A percentile compares a stretch with the other conserved stretches of the same genome.
phyloP scores from a whole-genome alignment of 1,284 basidiomycete genomes.

The Malassezia pachydermatis region DNA sequence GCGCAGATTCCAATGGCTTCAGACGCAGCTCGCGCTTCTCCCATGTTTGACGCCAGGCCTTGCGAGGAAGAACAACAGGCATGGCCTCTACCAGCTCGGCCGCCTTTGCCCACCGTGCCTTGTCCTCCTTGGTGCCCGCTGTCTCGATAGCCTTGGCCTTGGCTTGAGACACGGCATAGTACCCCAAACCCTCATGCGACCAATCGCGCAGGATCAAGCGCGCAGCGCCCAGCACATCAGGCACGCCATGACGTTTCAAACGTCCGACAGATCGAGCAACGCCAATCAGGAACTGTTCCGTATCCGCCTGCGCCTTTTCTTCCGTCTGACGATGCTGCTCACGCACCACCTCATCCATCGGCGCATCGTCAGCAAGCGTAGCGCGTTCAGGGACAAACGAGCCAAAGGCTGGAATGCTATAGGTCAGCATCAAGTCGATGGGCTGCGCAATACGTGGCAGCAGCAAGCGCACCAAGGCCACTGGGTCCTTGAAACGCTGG shows the following conservation, averaged over 20 bases:
- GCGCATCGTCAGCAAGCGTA: slow-evolving; percentile 24
- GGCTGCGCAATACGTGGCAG: slow-evolving; percentile 31
- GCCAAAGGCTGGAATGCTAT: slow-evolving; percentile 41
- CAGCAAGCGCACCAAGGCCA: slow-evolving; percentile 32
- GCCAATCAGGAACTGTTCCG: slow-evolving; percentile 40
- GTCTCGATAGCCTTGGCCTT: slow-evolving; percentile 7
- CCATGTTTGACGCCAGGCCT: slow-evolving; percentile 32
- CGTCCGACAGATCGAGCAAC: slow-evolving; percentile 34
- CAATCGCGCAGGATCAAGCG: slow-evolving; percentile 41
- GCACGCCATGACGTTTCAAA: slow-evolving; percentile 34
- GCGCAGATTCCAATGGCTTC: slow-evolving; percentile 22
- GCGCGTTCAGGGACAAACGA: slow-evolving; percentile 27
- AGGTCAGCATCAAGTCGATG: slow-evolving; percentile 41
- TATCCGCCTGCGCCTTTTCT: slow-evolving; percentile 33
- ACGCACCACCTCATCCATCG: slow-evolving; percentile 22
- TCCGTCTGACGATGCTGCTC: slow-evolving; percentile 16
- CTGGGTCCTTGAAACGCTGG: slow-evolving; percentile 39
- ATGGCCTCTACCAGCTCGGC: slow-evolving; percentile 9
- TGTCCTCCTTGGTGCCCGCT: slow-evolving; percentile 19
- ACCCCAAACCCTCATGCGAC: slow-evolving; percentile 35
- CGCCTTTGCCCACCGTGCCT: slow-evolving; percentile 16
- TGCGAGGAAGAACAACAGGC: slow-evolving; percentile 21
- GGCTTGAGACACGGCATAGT: slow-evolving; percentile 31
- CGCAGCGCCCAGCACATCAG: slow-evolving; percentile 34
- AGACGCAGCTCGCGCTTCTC: slow-evolving; percentile 29